Base-by-base conservation (phyloP, 2,329 filamentous ascomycete species). In the Nakataea oryzae region DNA sequence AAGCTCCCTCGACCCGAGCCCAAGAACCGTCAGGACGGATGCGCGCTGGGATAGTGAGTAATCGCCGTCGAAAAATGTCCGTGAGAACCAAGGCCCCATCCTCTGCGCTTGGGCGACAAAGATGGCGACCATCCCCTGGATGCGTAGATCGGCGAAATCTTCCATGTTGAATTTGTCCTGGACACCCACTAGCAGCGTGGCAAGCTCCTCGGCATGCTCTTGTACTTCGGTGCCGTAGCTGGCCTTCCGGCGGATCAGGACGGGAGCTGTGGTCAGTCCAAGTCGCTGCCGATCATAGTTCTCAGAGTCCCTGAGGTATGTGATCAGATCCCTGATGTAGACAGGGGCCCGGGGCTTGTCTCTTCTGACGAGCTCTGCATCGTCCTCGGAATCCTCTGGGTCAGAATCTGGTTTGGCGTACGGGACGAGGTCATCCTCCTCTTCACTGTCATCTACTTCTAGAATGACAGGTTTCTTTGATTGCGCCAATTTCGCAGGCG, bases 391-490 rank as follows among this genome's bases (percentile, higher is more conserved):
- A 70, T 99, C 95, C 70, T 96, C 91, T 0, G 86, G 83, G 67
- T 99, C 95, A 1, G 90, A 92, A 69, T 91, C 90, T 0, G 91
- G 91, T 72, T 96, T 97, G 17, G 84, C 83, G 67, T 97, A 96
- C 0, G 90, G 84, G 2, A 85, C 78, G 1, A 97, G 77, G 64
- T 90, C 89, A 21, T 87, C 84, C 34, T 86, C 82, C 57, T 87
- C 85, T 1, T 83, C 81, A 0, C 84, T 81, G 2, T 82, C 81
- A 28, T 81, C 78, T 12, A 92, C 71, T 69, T 91, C 88, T 73
- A 92, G 82, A 21, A 88, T 85, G 24, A 87, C 78, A 26, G 66
- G 67, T 59, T 66, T 69, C 54, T 63, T 69, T 32, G 62, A 30
- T 72, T 72, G 3, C 71, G 65, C 54, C 71, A 75, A 12, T 65